phyloP scores from a whole-genome alignment of 257 asterid genomes.

The Gentiana macrophylla region DNA sequence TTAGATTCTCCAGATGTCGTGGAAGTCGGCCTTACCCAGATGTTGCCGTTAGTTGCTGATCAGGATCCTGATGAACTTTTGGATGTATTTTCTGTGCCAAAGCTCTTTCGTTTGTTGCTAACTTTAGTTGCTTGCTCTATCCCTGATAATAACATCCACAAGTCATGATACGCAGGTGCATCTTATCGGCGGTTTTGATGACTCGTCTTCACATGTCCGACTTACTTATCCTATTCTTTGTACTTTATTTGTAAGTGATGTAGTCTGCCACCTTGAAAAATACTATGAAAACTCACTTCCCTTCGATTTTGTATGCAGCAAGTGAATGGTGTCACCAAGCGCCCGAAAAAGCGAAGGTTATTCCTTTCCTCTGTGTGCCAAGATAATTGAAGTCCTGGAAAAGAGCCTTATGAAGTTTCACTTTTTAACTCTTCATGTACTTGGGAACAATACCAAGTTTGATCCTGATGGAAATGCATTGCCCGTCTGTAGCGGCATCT shows the following conservation, averaged over 20 bases:
- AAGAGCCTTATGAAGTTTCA: conserved; percentile 52
- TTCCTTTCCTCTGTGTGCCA: conserved; percentile 73
- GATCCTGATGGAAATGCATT: conserved; percentile 55
- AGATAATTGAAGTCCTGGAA: conserved; percentile 55
- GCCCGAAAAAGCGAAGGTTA: conserved; percentile 32
- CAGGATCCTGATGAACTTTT: conserved; percentile 36
- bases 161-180: conserved; percentile 62
- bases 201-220: conserved; percentile 52
- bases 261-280: conserved; percentile 11
- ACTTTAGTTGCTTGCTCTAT: conserved; percentile 1
- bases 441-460: conserved; percentile 59
- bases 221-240: conserved; percentile 18
- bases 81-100: conserved; percentile 41
- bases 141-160: conserved; percentile 12
- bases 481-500: conserved; percentile 82
- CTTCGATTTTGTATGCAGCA: conserved; percentile 41
- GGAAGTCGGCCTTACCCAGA: conserved; percentile 62
- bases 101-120: background rate
- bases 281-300: conserved; percentile 10
- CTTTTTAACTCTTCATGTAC: conserved; percentile 76
- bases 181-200: conserved; percentile 78
- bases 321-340: conserved; percentile 15
- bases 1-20: conserved; percentile 71
- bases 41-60: conserved; percentile 60
- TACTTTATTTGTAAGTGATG: conserved; percentile 15